These are phyloP conservation scores for Discostella stelligeroides DNA, from an alignment of 108 stramenopile genomes.

Conservation along the genomic window DNA sequence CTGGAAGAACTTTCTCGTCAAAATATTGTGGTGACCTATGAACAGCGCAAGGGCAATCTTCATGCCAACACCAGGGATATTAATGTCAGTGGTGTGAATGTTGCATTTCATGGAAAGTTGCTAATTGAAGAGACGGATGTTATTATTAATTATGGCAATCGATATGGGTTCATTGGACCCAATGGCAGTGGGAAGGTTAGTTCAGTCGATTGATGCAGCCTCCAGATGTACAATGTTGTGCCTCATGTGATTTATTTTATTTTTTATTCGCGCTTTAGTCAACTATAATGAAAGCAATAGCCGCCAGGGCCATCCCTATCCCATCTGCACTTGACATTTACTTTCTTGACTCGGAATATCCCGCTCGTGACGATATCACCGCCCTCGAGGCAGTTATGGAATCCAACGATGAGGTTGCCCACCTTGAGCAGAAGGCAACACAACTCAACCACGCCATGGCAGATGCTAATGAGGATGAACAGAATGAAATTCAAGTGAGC, in stretches of 20 bases:
- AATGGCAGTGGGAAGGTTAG: constrained; percentile 52
- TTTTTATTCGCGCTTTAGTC: constrained; percentile 45
- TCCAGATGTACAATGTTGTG: not conserved
- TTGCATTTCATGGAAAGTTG: constrained; percentile 91
- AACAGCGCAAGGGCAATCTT: constrained; percentile 64
- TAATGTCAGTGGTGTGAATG: constrained; percentile 93
- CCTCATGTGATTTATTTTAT: constrained; percentile 32
- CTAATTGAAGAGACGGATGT: constrained; percentile 89
- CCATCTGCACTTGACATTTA: constrained; percentile 96
- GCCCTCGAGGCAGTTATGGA: constrained; percentile 97
- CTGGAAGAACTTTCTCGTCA: constrained; percentile 76
- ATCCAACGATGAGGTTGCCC: constrained; percentile 85
- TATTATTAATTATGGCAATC: constrained; percentile 93
- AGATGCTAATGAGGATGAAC: constrained; percentile 83
- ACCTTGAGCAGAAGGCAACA: constrained; percentile 90
- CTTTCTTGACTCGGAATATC: constrained; percentile 95
- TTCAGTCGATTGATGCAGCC: not conserved
- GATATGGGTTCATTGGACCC: constrained; percentile 90
- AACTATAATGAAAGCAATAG: constrained; percentile 96
- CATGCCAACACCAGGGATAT: constrained; percentile 95
- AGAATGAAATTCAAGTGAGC: constrained; percentile 72
- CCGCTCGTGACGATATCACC: constrained; percentile 90
- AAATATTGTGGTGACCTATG: constrained; percentile 87
- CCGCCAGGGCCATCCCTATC: constrained; percentile 95
- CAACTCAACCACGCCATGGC: constrained; percentile 89